Percentiles rank a stretch among this genome's conserved stretches.
These are phyloP conservation scores for Salisapilia sapeloensis DNA, from an alignment of 352 stramenopile species.

Conservation along the genomic window DNA sequence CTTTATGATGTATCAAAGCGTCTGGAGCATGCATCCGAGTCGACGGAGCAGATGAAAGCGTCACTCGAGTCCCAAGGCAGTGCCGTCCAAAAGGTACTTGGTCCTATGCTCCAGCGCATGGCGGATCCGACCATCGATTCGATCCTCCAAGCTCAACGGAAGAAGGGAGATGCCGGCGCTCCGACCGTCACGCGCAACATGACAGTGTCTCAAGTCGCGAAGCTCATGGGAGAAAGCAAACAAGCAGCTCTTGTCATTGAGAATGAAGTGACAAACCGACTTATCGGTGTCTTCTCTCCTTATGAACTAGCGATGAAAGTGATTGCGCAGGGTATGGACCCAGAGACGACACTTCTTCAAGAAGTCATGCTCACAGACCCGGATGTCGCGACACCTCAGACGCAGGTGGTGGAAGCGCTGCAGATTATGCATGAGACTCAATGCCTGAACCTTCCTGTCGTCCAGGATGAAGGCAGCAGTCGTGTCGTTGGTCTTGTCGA, in stretches of 20 bases:
- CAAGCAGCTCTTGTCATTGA: slow-evolving; percentile 93
- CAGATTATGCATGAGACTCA: slow-evolving; percentile 83
- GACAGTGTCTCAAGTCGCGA: slow-evolving; percentile 54
- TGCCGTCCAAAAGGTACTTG: slow-evolving; percentile 56
- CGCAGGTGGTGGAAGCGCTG: slow-evolving; percentile 66
- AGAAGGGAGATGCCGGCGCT: slow-evolving; percentile 21
- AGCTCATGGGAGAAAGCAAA: slow-evolving; percentile 55
- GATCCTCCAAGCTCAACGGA: slow-evolving; percentile 65
- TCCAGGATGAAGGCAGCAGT: slow-evolving; percentile 40
- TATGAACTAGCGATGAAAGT: slow-evolving; percentile 95
- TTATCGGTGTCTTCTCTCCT: slow-evolving; percentile 93
- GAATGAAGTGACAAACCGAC: slow-evolving; percentile 53
- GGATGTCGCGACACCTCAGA: slow-evolving; percentile 45
- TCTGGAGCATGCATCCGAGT: slow-evolving; percentile 83
- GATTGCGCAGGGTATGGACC: slow-evolving; percentile 84
- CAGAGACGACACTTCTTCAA: slow-evolving; percentile 78
- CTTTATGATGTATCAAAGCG: slow-evolving; percentile 96
- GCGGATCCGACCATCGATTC: slow-evolving; percentile 64
- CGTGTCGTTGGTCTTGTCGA: slow-evolving; percentile 65
- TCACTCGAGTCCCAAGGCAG: slow-evolving; percentile 61
- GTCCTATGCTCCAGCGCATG: slow-evolving; percentile 71
- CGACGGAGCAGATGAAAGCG: slow-evolving; percentile 69
- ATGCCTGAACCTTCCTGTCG: slow-evolving; percentile 63
- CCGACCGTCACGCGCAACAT: slow-evolving; percentile 76
- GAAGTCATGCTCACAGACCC: slow-evolving; percentile 84